Evolutionary conservation across 441 rosid genomes (phyloP).

Genomic region (Corymbia citriodora): DNA sequence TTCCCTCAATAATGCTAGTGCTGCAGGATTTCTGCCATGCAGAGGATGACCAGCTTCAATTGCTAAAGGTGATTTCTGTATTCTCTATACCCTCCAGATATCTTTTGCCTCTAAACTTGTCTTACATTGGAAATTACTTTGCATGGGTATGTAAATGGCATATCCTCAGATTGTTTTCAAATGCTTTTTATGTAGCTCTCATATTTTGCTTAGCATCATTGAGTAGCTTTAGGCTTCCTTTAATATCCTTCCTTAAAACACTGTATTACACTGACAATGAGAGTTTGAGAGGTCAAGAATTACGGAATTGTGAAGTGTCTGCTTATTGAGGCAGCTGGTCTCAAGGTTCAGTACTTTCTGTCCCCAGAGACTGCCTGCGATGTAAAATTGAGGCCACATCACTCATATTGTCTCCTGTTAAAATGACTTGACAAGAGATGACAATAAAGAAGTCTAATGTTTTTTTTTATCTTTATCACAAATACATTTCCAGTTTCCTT

Average conservation of each 20-base stretch:
- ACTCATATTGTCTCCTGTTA: neutral
- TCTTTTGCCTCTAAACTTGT: neutral
- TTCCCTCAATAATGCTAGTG: constrained; percentile 1
- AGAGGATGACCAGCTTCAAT: constrained; percentile 47
- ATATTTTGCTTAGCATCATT: neutral
- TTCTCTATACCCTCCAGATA: neutral
- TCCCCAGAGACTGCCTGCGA: neutral
- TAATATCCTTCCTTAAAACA: neutral
- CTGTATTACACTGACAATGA: neutral
- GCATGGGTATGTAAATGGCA: neutral
- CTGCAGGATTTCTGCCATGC: constrained; percentile 52
- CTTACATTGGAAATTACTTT: neutral
- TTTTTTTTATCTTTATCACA: neutral
- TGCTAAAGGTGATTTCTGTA: constrained; percentile 45
- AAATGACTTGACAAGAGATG: neutral
- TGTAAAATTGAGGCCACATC: neutral
- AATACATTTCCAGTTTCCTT: neutral
- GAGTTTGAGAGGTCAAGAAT: neutral
- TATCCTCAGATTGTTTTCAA: neutral
- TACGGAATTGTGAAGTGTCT: neutral
- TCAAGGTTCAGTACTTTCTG: neutral
- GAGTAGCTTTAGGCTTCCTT: neutral
- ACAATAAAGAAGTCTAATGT: neutral
- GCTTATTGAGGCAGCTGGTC: neutral
- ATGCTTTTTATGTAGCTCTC: neutral